Percentiles rank a stretch among this genome's conserved stretches.
phyloP scores from a whole-genome alignment of 352 stramenopile species.

The Globisporangium nagaii region DNA sequence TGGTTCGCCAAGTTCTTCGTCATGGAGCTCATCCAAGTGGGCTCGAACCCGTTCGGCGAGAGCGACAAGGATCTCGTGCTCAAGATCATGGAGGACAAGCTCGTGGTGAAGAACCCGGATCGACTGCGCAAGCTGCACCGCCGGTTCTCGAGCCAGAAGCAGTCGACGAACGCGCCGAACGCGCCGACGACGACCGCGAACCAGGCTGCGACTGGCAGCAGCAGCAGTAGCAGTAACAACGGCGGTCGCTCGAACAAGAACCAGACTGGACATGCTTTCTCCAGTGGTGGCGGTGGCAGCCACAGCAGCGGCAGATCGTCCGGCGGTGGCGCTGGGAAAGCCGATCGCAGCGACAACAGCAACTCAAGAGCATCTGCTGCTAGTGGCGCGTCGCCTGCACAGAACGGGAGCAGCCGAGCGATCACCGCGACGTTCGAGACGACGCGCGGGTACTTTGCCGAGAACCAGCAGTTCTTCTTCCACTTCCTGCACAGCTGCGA shows the following conservation, averaged over 20 bases:
- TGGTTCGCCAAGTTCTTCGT: constrained; percentile 80
- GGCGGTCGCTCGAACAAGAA: background rate
- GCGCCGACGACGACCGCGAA: background rate
- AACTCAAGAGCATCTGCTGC: background rate
- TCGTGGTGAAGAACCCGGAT: constrained; percentile 59
- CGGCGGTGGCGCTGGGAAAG: background rate
- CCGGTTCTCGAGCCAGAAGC: constrained; percentile 57
- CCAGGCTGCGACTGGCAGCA: background rate
- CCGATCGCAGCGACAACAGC: constrained; percentile 1
- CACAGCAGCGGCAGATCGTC: background rate
- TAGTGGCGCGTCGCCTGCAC: constrained; percentile 13
- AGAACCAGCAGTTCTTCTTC: constrained; percentile 76
- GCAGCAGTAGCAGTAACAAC: background rate
- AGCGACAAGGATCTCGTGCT: constrained; percentile 65
- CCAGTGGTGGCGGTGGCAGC: too few species aligned
- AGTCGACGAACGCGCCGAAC: background rate
- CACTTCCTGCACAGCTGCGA: constrained; percentile 63
- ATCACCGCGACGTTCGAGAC: constrained; percentile 21
- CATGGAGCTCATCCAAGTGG: constrained; percentile 58
- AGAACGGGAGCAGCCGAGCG: constrained; percentile 2
- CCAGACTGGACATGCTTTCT: background rate
- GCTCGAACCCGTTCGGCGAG: constrained; percentile 62
- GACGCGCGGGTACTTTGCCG: constrained; percentile 39
- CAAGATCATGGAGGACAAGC: constrained; percentile 67
- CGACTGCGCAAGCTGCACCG: constrained; percentile 63